A percentile compares a stretch with the other conserved stretches of the same genome.
Evolutionary conservation across 2,329 filamentous ascomycete genomes (phyloP).

Genomic region (Penicillium nordicum): DNA sequence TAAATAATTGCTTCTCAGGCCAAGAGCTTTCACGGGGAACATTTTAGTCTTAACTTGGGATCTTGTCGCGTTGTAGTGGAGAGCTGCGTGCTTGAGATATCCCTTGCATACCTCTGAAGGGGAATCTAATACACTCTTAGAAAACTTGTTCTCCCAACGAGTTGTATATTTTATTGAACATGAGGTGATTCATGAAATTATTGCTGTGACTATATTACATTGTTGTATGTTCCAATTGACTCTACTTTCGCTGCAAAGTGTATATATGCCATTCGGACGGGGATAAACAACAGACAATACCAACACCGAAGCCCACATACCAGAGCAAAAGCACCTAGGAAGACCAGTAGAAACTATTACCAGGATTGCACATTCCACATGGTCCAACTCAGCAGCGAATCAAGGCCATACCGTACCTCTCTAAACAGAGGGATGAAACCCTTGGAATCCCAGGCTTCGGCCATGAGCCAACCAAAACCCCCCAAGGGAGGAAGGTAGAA

Average conservation of each 20-base stretch:
- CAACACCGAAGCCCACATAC: not conserved
- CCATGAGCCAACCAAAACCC: not conserved
- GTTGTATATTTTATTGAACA: no score
- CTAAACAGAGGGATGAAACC: constrained; percentile 6
- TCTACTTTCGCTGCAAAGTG: not conserved
- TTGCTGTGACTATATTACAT: not conserved
- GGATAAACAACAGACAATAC: not conserved
- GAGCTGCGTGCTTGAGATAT: not conserved
- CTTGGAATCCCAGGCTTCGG: constrained; percentile 4
- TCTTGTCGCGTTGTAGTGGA: not conserved
- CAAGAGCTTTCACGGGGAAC: not conserved
- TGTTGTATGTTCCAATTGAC: not conserved
- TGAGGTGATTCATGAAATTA: no score
- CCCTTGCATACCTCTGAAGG: not conserved
- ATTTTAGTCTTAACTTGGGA: no score
- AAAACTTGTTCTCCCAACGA: not conserved
- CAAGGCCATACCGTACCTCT: not conserved
- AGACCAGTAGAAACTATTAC: not conserved
- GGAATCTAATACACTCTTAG: not conserved
- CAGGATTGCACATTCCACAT: constrained; percentile 6
- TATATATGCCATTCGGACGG: not conserved
- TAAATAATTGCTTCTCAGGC: not conserved
- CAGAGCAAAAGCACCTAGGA: not conserved
- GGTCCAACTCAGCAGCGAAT: not conserved
- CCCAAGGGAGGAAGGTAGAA: constrained; percentile 3